Conservation (phyloP, 176 grass and related monocot genomes). For the Paspalum vaginatum region DNA sequence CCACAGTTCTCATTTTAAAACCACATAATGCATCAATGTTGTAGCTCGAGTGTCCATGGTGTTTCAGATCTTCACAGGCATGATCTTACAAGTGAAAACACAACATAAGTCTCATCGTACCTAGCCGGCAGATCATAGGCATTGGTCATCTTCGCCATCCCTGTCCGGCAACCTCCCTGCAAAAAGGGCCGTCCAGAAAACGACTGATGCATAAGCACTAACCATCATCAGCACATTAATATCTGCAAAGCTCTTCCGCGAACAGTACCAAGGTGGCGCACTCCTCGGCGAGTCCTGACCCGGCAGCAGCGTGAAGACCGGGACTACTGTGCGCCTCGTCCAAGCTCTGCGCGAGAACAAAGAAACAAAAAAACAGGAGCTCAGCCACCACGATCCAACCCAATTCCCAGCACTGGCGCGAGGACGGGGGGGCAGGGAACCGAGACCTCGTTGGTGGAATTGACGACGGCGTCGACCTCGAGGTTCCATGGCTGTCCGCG, state of each 20-base stretch:
- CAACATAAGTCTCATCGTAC: conserved; percentile 29
- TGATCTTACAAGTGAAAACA: background rate
- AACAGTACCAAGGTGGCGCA: conserved; percentile 86
- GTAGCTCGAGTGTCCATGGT: background rate
- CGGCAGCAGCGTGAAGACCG: conserved; percentile 79
- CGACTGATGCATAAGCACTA: conserved; percentile 12
- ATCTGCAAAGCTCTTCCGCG: background rate
- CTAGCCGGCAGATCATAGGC: conserved; percentile 91
- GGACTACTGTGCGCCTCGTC: conserved; percentile 92
- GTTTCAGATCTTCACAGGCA: background rate
- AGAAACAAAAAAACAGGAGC: conserved; percentile 20
- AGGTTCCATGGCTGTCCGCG: conserved; percentile 89
- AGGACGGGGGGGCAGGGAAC: background rate
- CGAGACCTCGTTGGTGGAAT: conserved; percentile 95
- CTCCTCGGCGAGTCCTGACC: conserved; percentile 78
- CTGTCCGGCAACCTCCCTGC: conserved; percentile 91
- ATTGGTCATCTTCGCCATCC: conserved; percentile 94
- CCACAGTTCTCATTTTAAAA: background rate
- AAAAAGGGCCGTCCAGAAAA: conserved; percentile 27
- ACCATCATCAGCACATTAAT: conserved; percentile 2
- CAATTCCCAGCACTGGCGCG: background rate
- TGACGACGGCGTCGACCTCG: conserved; percentile 91
- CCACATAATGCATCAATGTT: background rate
- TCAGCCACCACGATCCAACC: background rate
- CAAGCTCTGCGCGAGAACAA: conserved; percentile 60